Conservation (phyloP, 768 basidiomycete genomes). For the Lactarius sanguifluus region DNA sequence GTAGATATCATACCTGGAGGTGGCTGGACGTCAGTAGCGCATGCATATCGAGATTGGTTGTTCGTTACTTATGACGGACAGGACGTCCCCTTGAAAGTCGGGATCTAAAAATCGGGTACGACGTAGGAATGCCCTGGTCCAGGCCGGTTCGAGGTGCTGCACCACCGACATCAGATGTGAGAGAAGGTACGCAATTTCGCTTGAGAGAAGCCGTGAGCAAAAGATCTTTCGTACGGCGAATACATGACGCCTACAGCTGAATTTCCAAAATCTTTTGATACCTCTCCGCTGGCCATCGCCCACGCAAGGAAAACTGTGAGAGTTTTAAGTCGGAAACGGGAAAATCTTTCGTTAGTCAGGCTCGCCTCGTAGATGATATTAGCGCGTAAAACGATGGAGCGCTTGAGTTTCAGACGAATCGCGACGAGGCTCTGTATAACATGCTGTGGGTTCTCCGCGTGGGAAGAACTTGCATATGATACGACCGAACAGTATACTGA, state of each 20-base stretch:
- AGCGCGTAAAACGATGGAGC: constrained; percentile 52
- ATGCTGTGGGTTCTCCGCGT: constrained; percentile 49
- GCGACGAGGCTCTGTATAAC: constrained; percentile 70
- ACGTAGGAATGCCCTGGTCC: constrained; percentile 73
- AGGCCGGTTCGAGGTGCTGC: constrained; percentile 69
- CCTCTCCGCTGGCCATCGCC: constrained; percentile 76
- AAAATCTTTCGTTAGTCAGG: constrained; percentile 7
- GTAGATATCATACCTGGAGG: constrained; percentile 70
- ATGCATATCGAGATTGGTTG: not conserved
- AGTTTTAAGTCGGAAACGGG: not conserved
- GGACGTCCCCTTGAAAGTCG: constrained; percentile 80
- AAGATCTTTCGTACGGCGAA: not conserved
- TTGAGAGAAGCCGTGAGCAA: constrained; percentile 34
- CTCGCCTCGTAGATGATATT: constrained; percentile 70
- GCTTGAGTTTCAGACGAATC: constrained; percentile 68
- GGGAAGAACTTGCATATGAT: constrained; percentile 61
- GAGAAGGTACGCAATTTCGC: constrained; percentile 66
- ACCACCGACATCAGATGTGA: constrained; percentile 74
- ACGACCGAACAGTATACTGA: constrained; percentile 74
- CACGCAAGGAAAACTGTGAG: constrained; percentile 67
- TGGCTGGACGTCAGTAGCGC: not conserved
- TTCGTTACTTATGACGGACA: constrained; percentile 73
- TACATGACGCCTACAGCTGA: constrained; percentile 52
- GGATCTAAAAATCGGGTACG: constrained; percentile 75
- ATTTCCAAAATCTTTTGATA: constrained; percentile 69